Evolutionary conservation across 192 early-diverging fungal genomes (phyloP).

Genomic region (Cladochytrium replicatum): DNA sequence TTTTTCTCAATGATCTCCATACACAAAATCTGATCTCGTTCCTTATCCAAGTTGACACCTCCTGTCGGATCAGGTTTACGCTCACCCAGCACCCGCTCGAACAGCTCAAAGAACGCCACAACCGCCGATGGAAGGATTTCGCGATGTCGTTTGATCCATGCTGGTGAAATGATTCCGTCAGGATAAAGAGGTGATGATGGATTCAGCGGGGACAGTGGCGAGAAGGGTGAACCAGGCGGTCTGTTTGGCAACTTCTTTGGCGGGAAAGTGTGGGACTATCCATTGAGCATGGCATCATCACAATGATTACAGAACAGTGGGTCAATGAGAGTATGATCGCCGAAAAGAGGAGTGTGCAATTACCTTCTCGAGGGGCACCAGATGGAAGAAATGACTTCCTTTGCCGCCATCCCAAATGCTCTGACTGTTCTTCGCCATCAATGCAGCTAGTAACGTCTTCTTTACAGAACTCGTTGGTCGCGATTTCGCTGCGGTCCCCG

Average conservation of each 20-base stretch:
- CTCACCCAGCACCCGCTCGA: slow-evolving; percentile 31
- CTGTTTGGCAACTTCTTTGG: too few species aligned
- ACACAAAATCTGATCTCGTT: slow-evolving; percentile 49
- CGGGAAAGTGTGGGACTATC: too few species aligned
- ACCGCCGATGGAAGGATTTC: slow-evolving; percentile 51
- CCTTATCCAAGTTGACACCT: slow-evolving; percentile 52
- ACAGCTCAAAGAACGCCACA: slow-evolving; percentile 60
- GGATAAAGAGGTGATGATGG: slow-evolving; percentile 65
- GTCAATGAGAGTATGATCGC: slow-evolving; percentile 4
- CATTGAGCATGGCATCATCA: too few species aligned
- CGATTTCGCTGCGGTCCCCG: slow-evolving; percentile 47
- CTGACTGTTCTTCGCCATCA: slow-evolving; percentile 27
- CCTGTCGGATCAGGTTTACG: slow-evolving; percentile 22
- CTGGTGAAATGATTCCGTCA: slow-evolving; percentile 68
- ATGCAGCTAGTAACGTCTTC: slow-evolving; percentile 11
- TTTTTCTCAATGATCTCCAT: slow-evolving; percentile 59
- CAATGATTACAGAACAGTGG: too few species aligned
- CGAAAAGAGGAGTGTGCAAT: slow-evolving; percentile 11
- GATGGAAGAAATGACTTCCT: slow-evolving; percentile 29
- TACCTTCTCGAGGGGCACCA: slow-evolving; percentile 24
- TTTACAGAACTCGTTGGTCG: slow-evolving; percentile 39
- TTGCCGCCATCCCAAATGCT: slow-evolving; percentile 30
- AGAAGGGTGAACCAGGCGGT: slow-evolving; percentile 25
- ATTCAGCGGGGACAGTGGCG: slow-evolving; percentile 57
- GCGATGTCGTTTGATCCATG: slow-evolving; percentile 60